Percentiles rank a stretch among this genome's conserved stretches.
Conservation (phyloP, 2,329 filamentous ascomycete species). For the Monilinia fructigena region DNA sequence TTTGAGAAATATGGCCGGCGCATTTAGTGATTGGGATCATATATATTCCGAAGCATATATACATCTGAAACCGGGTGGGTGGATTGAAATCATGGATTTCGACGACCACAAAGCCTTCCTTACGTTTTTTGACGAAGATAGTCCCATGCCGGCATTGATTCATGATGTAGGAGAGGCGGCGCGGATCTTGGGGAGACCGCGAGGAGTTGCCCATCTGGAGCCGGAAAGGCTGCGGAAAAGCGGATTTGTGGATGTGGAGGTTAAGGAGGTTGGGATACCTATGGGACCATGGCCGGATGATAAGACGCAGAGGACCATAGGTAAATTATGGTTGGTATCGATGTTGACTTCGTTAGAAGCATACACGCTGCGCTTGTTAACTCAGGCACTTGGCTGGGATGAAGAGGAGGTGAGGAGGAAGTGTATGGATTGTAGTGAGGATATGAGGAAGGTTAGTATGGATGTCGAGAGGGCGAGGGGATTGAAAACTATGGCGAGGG, state of each 20-base stretch:
- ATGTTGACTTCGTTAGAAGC: constrained; percentile 35
- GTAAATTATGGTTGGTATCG: constrained; percentile 34
- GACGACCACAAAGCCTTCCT: constrained; percentile 33
- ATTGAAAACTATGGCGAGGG: constrained; percentile 30
- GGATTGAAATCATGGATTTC: constrained; percentile 39
- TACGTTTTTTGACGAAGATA: constrained; percentile 28
- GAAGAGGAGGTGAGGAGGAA: constrained; percentile 31
- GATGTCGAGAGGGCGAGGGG: constrained; percentile 32
- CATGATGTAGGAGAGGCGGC: constrained; percentile 29
- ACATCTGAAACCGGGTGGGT: constrained; percentile 38
- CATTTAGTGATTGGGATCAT: constrained; percentile 55
- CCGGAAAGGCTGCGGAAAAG: constrained; percentile 37
- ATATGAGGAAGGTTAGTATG: constrained; percentile 28
- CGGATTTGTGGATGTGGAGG: constrained; percentile 47
- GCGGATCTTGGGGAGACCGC: constrained; percentile 29
- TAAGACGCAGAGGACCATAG: constrained; percentile 31
- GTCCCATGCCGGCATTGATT: constrained; percentile 24
- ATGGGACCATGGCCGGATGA: constrained; percentile 42
- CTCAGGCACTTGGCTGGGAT: constrained; percentile 34
- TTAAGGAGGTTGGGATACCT: constrained; percentile 35
- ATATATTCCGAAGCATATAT: constrained; percentile 53
- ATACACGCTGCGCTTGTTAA: constrained; percentile 32
- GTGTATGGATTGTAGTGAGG: constrained; percentile 25
- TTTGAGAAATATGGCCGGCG: constrained; percentile 56
- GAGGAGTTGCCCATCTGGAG: constrained; percentile 31